Evolutionary conservation across 169 alveolate genomes (phyloP), one percentile per base, ranked within the genome.

Genomic region (Plasmodium inui): DNA sequence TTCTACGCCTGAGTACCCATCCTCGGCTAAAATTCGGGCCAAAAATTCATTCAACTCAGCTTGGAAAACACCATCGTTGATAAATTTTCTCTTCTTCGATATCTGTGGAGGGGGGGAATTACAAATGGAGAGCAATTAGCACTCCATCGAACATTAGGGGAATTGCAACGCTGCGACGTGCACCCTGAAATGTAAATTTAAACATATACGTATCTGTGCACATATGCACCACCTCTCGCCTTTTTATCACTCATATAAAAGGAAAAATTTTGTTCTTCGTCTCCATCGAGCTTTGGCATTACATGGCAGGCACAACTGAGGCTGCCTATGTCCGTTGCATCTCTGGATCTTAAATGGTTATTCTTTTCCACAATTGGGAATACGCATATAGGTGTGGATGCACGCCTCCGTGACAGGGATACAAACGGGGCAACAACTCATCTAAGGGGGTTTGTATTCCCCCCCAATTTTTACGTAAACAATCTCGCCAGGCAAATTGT

Each of bases 1-100:
- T 96, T 99, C 99, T 30, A 99, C 99, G 71, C 99, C 99, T 30
- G 99, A 99, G 96, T 98, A 99, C 39, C 99, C 99, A 94, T 98
- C 99, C 86, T 99, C 99, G 14, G 99, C 99, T 76, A 99, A 98
- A 37, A 99, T 97, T 82, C 99, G 97, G 72, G 99, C 97, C 73
- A 99, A 98, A 97, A 99, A 98, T 94, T 99, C 99, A 96, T 99
- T 98, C 84, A 99, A 98, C 96, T 99, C 99, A 67, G 99, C 99
- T 95, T 99, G 96, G 98, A 99, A 99, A 84, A 99, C 99, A 72
- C 99, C 99, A 94, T 99, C 99, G 82, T 98, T 98, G 67, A 99
- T 99, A 97, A 99, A 99, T 97, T 99, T 98, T 67, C 98, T 96
- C 94, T 98, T 98, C 96, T 98, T 98, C 94, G 99, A 97, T 85